phyloP scores from a whole-genome alignment of 2,329 filamentous ascomycete species.

The Penicillium sp. region DNA sequence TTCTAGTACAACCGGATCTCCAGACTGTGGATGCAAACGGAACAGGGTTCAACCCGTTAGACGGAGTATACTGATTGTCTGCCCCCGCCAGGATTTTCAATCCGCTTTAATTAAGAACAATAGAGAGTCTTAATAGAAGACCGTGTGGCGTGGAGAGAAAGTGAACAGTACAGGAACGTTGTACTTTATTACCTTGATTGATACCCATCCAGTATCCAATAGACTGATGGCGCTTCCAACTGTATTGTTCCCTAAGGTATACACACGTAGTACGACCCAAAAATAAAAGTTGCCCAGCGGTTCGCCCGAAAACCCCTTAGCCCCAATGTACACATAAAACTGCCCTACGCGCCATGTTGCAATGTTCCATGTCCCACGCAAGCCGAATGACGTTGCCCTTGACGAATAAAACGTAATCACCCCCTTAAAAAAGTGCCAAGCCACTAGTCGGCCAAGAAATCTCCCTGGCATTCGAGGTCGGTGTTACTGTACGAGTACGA shows the following conservation, averaged over 20 bases:
- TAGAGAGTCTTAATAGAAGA: too few relatives aligned
- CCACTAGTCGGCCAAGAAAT: conserved; percentile 5
- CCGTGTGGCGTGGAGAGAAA: too few relatives aligned
- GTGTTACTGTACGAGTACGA: not conserved
- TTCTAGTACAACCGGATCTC: not conserved
- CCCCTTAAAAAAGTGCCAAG: conserved; percentile 12
- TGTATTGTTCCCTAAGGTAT: too few relatives aligned
- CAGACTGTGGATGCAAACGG: not conserved
- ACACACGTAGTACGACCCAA: not conserved
- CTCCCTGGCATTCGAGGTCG: not conserved
- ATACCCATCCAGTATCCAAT: too few relatives aligned
- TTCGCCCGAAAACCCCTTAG: not conserved
- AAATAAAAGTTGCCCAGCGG: not conserved
- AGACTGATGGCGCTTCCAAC: too few relatives aligned
- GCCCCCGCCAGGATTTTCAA: too few relatives aligned
- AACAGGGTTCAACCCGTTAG: not conserved
- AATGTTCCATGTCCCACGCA: not conserved
- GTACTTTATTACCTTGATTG: too few relatives aligned
- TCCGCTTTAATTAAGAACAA: too few relatives aligned
- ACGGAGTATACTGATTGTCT: too few relatives aligned
- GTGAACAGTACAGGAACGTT: too few relatives aligned
- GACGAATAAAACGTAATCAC: not conserved
- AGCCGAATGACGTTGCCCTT: conserved; percentile 2
- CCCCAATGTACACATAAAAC: not conserved
- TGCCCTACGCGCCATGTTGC: not conserved